phyloP scores from a whole-genome alignment of 768 basidiomycete genomes.

The Strobilomyces confusus region DNA sequence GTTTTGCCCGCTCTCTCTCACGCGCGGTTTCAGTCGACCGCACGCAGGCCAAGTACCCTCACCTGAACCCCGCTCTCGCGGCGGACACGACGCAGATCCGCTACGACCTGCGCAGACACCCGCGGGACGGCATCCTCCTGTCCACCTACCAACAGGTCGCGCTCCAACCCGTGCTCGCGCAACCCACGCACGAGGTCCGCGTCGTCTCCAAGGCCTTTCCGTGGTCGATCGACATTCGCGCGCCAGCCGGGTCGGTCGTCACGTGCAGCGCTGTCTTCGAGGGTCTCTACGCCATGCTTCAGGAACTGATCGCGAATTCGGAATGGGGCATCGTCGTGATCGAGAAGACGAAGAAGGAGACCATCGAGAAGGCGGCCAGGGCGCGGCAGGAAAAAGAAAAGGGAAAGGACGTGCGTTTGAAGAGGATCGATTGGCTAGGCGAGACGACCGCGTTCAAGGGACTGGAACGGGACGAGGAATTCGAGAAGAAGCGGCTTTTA shows the following conservation, averaged over 20 bases:
- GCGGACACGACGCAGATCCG: slow-evolving; percentile 46
- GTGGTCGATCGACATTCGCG: slow-evolving; percentile 57
- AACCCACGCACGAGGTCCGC: slow-evolving; percentile 36
- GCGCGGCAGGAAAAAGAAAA: slow-evolving; percentile 38
- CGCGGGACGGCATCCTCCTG: slow-evolving; percentile 39
- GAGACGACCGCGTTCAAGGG: slow-evolving; percentile 57
- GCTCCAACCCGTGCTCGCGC: slow-evolving; percentile 35
- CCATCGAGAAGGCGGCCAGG: slow-evolving; percentile 49
- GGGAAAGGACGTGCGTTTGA: slow-evolving; percentile 36
- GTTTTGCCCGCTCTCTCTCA: neutral
- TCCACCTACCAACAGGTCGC: slow-evolving; percentile 41
- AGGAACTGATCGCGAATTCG: slow-evolving; percentile 54
- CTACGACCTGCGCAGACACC: slow-evolving; percentile 46
- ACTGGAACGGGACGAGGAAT: slow-evolving; percentile 56
- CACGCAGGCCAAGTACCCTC: slow-evolving; percentile 41
- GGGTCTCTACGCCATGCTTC: slow-evolving; percentile 44
- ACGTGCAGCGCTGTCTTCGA: slow-evolving; percentile 57
- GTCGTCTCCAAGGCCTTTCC: slow-evolving; percentile 62
- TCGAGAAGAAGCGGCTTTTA: slow-evolving; percentile 45
- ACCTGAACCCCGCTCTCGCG: slow-evolving; percentile 51
- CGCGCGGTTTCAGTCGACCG: slow-evolving; percentile 13
- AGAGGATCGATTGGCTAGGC: slow-evolving; percentile 64
- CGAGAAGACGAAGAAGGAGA: slow-evolving; percentile 41
- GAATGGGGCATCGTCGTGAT: slow-evolving; percentile 59
- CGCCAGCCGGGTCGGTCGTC: slow-evolving; percentile 25